phyloP scores from a whole-genome alignment of 768 basidiomycete species.

The Trametes cubensis region DNA sequence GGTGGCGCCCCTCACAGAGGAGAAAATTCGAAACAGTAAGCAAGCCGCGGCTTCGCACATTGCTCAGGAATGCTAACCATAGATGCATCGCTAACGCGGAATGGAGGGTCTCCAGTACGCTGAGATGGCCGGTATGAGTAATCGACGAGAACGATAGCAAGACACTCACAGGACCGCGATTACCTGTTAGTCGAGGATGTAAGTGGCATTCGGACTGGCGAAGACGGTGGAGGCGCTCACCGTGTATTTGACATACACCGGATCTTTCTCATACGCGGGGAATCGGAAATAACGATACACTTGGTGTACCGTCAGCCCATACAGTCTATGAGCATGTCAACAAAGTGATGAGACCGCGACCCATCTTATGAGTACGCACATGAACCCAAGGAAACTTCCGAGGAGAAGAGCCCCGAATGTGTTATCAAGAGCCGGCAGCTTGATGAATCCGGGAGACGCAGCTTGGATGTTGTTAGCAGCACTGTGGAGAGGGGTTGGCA shows the following conservation, averaged over 20 bases:
- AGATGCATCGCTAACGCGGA: not conserved
- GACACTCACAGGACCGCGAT: not conserved
- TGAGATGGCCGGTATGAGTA: not conserved
- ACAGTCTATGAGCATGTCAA: not conserved
- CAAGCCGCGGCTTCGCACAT: constrained; percentile 71
- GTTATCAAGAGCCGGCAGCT: not conserved
- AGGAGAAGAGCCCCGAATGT: constrained; percentile 6
- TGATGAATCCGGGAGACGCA: not conserved
- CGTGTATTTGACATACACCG: not conserved
- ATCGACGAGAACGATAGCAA: no score
- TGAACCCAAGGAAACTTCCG: not conserved
- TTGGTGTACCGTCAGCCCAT: constrained; percentile 1
- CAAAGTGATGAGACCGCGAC: no score
- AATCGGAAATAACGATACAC: constrained; percentile 1
- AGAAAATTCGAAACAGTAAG: constrained; percentile 50
- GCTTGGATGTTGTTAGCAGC: no score
- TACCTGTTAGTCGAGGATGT: no score
- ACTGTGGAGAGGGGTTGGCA: no score
- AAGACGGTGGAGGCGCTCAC: not conserved
- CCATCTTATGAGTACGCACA: not conserved
- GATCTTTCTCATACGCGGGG: constrained; percentile 1
- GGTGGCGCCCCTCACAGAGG: constrained; percentile 52
- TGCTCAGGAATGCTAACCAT: not conserved
- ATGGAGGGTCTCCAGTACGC: not conserved
- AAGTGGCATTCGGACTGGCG: no score